phyloP scores from a whole-genome alignment of 2,329 filamentous ascomycete genomes.

The Acrocalymma vagum region DNA sequence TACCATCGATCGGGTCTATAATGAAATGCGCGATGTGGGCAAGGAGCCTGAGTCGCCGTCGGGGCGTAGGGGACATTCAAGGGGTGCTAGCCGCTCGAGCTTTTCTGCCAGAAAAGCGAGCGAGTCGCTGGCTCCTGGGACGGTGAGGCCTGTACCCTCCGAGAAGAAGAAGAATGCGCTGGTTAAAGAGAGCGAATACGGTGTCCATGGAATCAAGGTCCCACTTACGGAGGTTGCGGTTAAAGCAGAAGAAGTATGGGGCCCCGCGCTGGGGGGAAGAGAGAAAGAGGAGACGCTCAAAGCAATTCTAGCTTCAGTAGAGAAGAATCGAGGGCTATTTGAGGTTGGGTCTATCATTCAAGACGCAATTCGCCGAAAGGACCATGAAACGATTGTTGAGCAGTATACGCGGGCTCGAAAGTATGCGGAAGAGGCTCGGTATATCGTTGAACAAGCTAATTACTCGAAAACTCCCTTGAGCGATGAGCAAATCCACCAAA shows the following conservation, averaged over 20 bases:
- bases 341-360: constrained; percentile 80
- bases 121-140: constrained; percentile 35
- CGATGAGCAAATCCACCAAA: constrained; percentile 83
- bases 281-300: constrained; percentile 92
- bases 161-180: constrained; percentile 88
- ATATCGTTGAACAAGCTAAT: constrained; percentile 66
- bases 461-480: constrained; percentile 65
- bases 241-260: constrained; percentile 98
- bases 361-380: constrained; percentile 87
- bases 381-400: constrained; percentile 87
- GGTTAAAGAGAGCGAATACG: constrained; percentile 77
- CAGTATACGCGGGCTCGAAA: constrained; percentile 85
- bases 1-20: constrained; percentile 98
- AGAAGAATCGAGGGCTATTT: constrained; percentile 82
- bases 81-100: constrained; percentile 73
- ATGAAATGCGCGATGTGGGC: constrained; percentile 87
- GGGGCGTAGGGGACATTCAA: constrained; percentile 63
- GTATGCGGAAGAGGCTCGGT: constrained; percentile 80
- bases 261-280: constrained; percentile 86
- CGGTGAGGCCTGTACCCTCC: constrained; percentile 35
- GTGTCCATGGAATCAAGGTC: constrained; percentile 71
- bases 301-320: constrained; percentile 76
- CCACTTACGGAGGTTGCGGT: constrained; percentile 89
- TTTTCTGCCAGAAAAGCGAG: constrained; percentile 58
- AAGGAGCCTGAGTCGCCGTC: constrained; percentile 48